Evolutionary conservation across 1,139 yeast genomes (phyloP), one percentile per base, ranked within the genome.

Genomic region (Barnettozyma hawaiiensis): DNA sequence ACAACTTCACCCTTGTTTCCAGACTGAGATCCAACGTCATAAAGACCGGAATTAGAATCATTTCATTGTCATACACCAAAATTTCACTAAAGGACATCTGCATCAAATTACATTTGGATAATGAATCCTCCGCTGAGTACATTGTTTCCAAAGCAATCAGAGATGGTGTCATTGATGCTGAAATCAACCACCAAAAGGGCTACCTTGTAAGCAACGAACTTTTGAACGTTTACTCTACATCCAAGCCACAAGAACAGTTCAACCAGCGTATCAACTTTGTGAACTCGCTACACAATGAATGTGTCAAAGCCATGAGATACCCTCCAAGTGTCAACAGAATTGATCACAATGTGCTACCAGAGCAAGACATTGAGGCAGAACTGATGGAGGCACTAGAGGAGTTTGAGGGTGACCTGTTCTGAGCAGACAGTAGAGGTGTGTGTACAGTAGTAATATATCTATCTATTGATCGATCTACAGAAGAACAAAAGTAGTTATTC

Each of bases 131-230:
- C 55, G 95, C 97, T 1, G 99, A 94, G 67, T 94, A 92, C 62
- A 90, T 92, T 61, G 96, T 92, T 28, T 86, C 96, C 31, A 92
- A 94, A 67, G 95, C 97, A 28, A 92, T 94, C 48, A 81, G 96
- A 59, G 99, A 94, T 63, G 97, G 96, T 44, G 98, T 94, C 41
- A 87, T 94, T 62, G 98, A 92, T 59, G 98, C 98, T 5, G 78
- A 81, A 42, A 84, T 94, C 53, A 86, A 92, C 61, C 97, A 90
- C 65, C 89, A 86, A 62, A 74, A 78, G 52, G 97, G 97, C 1
- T 90, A 70, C 61, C 89, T 94, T 86, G 92, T 89, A 66, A 84
- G 95, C 31, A 83, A 81, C 54, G 97, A 90, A 62, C 71, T 87
- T 43, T 68, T 81, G 56, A 96, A 94, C 62, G 77, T 90, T 36